Base-by-base conservation (phyloP, 176 grass and related monocot species). In the Ampelocalamus luodianensis region DNA sequence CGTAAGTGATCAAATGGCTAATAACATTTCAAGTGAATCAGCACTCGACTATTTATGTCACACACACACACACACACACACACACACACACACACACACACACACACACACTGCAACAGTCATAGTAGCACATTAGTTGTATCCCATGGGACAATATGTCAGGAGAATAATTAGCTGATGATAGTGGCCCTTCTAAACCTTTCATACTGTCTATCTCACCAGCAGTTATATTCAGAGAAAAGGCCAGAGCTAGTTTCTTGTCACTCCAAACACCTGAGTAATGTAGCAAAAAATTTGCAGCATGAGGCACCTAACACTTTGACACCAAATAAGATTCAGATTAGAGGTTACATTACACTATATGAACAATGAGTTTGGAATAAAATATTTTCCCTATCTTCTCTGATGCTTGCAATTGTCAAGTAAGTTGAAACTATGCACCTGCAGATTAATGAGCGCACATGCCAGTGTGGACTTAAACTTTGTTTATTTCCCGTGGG, bases 1-100 rank as follows among this genome's bases (percentile, higher is more conserved):
- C 18, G 96, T 95, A 92, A 95, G 93, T 74, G 32, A 74, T 20
- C 6, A n/a, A 48, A 71, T 26, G 81, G 58, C 34, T 71, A 49
- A 16, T 37, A 24, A 1, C 42, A 45, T 81, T 81, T 20, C 37
- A 50, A 29, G 5, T 79, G 7, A 24, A 38, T 13, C 10, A 79
- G 1, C 0, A 23, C 3, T 39, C 5, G 1, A 49, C n/a, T 20
- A 4, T 53, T 34, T 27, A 4, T 38, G 10, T 65, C 51, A 71
- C 50, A 18, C 43, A 0, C 43, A 0, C 43, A 10, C 42, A 43
- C 50, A 53, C 50, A 53, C 53, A 20, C 5, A 8, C 51, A 71
- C 11, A n/a, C 22, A 53, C 50, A 53, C 51, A 71, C 50, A 18
- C 43, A 0, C 43, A 0, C 43, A 10, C 42, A 43, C 50, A 53